Evolutionary conservation across 352 stramenopile genomes (phyloP), one percentile per base, ranked within the genome.

Genomic region (Phytophthora aleatoria): DNA sequence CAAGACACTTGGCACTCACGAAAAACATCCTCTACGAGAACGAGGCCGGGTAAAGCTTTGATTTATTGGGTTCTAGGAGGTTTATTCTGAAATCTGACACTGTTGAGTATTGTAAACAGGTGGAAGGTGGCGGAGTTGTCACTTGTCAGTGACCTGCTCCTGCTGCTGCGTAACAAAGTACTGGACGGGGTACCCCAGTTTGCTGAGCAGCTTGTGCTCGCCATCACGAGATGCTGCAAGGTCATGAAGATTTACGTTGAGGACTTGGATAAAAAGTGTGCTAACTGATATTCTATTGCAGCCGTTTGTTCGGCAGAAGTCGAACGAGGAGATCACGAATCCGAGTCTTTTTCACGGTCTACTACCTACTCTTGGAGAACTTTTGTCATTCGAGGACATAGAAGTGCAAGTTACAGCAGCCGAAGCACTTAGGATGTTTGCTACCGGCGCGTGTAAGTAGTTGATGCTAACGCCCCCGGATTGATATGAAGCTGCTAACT

Each of bases 1-100:
- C 79, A 44, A 73, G 85, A 30, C 83, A 95, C 35, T 70, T 92
- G 47, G 87, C 87, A 20, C 73, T 94, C 26, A 78, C 83, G 31
- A 90, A 92, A 70, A 85, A 90, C 35, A 74, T 91, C n/a, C 65
- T 93, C 27, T 89, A 87, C 54, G 79, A 83, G 39, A 90, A 91
- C 57, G 83, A 90, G 53, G 51, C 64, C 1, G 86, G 86, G 86
- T 93, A 55, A 10, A n/a, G 3, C 9, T 4, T 41, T n/a, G 26
- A n/a, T 16, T 13, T 10, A 35, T n/a, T 7, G 13, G 26, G 47
- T 45, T 20, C 8, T 24, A 13, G 8, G 2, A 5, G 15, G 13
- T 26, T 51, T 35, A 20, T 8, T 48, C 45, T 28, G 8, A 13
- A 31, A 30, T 50, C 10, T 54, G 4, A 47, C 9, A 0, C 15